Conservation (phyloP, 2,329 filamentous ascomycete species). For the Cytospora leucostoma region DNA sequence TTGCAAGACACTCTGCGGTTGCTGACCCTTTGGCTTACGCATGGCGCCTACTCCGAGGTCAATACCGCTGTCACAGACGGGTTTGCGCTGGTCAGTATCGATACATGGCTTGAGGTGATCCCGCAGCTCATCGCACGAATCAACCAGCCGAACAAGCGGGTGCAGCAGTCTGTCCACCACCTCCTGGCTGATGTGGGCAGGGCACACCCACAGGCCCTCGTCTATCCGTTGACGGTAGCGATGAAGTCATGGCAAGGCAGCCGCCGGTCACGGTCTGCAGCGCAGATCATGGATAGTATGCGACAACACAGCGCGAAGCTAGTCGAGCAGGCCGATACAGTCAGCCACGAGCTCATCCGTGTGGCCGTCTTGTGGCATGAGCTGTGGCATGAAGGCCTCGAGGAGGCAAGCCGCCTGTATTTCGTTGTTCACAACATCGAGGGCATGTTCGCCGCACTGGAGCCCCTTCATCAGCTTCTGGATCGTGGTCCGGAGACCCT, state of each 20-base stretch:
- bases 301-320: conserved; percentile 88
- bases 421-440: conserved; percentile 98
- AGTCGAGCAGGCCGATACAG: conserved; percentile 91
- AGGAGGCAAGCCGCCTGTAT: conserved; percentile 94
- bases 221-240: conserved; percentile 95
- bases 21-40: conserved; percentile 93
- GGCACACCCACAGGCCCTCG: conserved; percentile 90
- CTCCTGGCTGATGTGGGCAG: conserved; percentile 90
- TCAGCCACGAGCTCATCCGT: conserved; percentile 94
- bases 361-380: conserved; percentile 99
- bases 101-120: conserved; percentile 98
- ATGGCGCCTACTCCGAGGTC: conserved; percentile 86
- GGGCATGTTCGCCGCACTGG: conserved; percentile 91
- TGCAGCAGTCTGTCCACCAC: conserved; percentile 89
- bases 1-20: conserved; percentile 92
- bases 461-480: conserved; percentile 87
- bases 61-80: conserved; percentile 87
- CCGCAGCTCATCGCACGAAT: conserved; percentile 96
- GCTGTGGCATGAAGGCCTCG: conserved; percentile 96
- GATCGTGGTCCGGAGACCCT: conserved; percentile 91
- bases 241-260: conserved; percentile 90
- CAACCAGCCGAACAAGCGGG: conserved; percentile 88
- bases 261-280: conserved; percentile 82
- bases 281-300: conserved; percentile 97
- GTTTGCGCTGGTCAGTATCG: conserved; percentile 87